These are phyloP conservation scores for Cutaneotrichosporon arboriforme DNA, from an alignment of 1,284 basidiomycete genomes.

Conservation along the genomic window DNA sequence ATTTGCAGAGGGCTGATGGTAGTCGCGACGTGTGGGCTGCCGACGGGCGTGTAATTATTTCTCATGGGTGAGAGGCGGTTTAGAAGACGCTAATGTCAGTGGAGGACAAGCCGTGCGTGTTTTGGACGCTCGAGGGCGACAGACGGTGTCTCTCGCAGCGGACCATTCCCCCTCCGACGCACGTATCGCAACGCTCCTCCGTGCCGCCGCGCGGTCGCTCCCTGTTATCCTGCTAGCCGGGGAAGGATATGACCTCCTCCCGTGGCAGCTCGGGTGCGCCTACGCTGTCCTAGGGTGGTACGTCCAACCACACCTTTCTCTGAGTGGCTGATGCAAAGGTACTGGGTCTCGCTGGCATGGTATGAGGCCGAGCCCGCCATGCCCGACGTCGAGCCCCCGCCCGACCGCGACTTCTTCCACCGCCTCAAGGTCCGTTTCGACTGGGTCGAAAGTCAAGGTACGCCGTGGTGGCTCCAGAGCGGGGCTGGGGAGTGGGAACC, in stretches of 20 bases:
- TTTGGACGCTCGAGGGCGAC: conserved; percentile 1
- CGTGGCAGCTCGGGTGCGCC: conserved; percentile 30
- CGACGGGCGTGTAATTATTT: conserved; percentile 37
- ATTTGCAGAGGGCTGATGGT: not conserved
- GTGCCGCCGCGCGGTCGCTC: conserved; percentile 19
- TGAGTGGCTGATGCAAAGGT: conserved; percentile 25
- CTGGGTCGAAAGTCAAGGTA: conserved; percentile 38
- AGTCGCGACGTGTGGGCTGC: conserved; percentile 42
- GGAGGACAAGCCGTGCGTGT: conserved; percentile 18
- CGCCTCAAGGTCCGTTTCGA: conserved; percentile 44
- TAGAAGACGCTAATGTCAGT: conserved; percentile 1
- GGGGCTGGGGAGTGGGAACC: conserved; percentile 4
- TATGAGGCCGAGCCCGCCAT: conserved; percentile 35
- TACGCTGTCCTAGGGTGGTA: conserved; percentile 43
- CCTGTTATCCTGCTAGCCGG: conserved; percentile 41
- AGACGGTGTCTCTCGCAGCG: conserved; percentile 17
- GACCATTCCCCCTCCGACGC: conserved; percentile 33
- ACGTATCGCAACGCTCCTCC: conserved; percentile 33
- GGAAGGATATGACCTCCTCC: conserved; percentile 32
- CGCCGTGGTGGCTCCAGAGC: conserved; percentile 35
- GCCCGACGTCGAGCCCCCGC: conserved; percentile 11
- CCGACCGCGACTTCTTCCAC: conserved; percentile 25
- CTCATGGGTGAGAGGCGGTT: conserved; percentile 29
- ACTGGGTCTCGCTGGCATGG: conserved; percentile 41
- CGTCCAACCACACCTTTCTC: conserved; percentile 4